Evolutionary conservation across 169 alveolate species (phyloP), one percentile per base, ranked within the genome.

Genomic region (Eimeria maxima): DNA sequence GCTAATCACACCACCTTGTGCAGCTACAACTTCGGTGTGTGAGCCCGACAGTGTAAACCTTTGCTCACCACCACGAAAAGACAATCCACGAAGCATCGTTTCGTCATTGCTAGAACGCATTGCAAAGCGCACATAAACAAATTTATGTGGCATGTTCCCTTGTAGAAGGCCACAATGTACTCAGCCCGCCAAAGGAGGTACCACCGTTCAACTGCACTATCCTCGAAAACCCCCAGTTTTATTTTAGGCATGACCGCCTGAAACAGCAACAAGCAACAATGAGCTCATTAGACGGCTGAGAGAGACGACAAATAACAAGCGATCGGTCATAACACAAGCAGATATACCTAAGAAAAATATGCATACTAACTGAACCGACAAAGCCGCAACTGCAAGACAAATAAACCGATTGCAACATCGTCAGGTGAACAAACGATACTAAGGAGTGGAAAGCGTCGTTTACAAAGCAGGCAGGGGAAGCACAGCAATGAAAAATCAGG

Each of bases 151-250:
- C 57, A 38, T 1, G 63, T 87, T 24, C 38, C 93, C 93, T 87
- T 87, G 81, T 87, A 87, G 42, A 87, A 55, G 22, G 65, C 93
- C 53, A 63, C 81, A 29, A 87, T 47, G 83, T 38, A 44, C 60
- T 60, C 93, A 24, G 93, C 78, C 67, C 93, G 93, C 93, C 93
- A 87, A n/a, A 87, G 83, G 45, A 87, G 44, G 44, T 87, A 87
- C 93, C 93, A 87, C 6, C 93, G 93, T 55, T 87, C 93, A 57
- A 87, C 16, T 29, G 53, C 78, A 29, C 83, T 63, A 50, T 87
- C 93, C 44, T 87, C 81, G 60, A 87, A 87, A 22, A 29, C 29
- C 4, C 93, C 93, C 27, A 87, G 65, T 18, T 20, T 63, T 5
- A 42, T 16, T 38, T 47, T 87, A 3, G 93, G 93, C 11, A 63